A percentile compares a stretch with the other conserved stretches of the same genome.
Conservation (phyloP, 495 filamentous ascomycete genomes). For the Aspergillus panamensis region DNA sequence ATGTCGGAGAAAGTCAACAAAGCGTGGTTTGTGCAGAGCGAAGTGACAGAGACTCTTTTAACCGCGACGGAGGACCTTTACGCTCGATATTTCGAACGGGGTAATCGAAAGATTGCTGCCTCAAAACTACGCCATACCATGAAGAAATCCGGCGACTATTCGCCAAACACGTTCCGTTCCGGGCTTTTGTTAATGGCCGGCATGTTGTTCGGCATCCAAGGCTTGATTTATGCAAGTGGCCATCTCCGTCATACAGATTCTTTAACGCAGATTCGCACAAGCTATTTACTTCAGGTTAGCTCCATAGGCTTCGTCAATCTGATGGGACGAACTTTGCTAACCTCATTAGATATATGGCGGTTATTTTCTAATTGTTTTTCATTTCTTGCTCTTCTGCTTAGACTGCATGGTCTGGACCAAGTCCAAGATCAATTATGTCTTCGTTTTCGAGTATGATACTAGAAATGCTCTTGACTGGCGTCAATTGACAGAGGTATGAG, state of each 20-base stretch:
- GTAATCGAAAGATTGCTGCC: slow-evolving; percentile 85
- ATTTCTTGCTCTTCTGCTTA: slow-evolving; percentile 72
- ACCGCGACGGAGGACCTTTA: slow-evolving; percentile 82
- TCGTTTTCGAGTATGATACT: slow-evolving; percentile 94
- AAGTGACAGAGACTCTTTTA: slow-evolving; percentile 73
- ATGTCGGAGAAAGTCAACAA: slow-evolving; percentile 92
- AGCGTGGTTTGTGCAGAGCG: slow-evolving; percentile 83
- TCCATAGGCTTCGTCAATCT: background rate
- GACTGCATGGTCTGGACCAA: slow-evolving; percentile 77
- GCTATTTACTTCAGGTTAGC: slow-evolving; percentile 71
- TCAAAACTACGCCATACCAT: slow-evolving; percentile 73
- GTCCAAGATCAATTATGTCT: slow-evolving; percentile 88
- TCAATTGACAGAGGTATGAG: slow-evolving; percentile 68
- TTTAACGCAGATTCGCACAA: slow-evolving; percentile 50
- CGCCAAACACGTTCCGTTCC: slow-evolving; percentile 69
- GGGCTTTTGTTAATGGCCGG: slow-evolving; percentile 78
- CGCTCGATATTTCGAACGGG: slow-evolving; percentile 84
- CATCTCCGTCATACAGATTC: slow-evolving; percentile 50
- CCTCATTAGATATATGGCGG: slow-evolving; percentile 70
- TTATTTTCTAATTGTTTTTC: slow-evolving; percentile 71
- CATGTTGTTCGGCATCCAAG: slow-evolving; percentile 68
- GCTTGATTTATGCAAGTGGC: slow-evolving; percentile 61
- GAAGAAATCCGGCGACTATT: slow-evolving; percentile 63
- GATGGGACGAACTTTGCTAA: slow-evolving; percentile 24
- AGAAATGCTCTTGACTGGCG: slow-evolving; percentile 84